Base-by-base conservation (phyloP, 805 yeast species). In the Pichia pseudocactophila region DNA sequence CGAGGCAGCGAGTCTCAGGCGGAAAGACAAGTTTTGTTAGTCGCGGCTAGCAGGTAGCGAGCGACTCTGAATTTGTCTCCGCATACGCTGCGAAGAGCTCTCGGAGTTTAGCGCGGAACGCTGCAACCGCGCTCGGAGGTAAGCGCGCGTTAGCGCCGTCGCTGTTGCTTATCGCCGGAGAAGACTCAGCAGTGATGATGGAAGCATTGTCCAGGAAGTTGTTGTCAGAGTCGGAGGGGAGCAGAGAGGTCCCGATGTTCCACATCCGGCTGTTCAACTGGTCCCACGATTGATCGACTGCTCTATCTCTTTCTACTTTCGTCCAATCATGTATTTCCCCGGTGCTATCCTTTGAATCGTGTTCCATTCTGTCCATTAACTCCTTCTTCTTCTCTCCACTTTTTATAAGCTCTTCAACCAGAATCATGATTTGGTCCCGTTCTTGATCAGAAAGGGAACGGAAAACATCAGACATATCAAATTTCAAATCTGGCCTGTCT, bases 381-480 rank as follows among this genome's bases (percentile, higher is more conserved):
- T 56, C 44, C 36, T 76, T 57, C 50, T 68, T 73, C 17, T 49
- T 47, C 12, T 68, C 48, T 8, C 69, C 64, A 27, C 56, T 60
- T 3, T 49, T 57, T 8, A 74, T 63, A 17, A 73, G 58, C 4
- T 50, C 49, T 32, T 71, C 59, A 20, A 78, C 53, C 48, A 73
- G 78, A 4, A 51, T 41, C 39, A 73, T 22, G 25, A 22, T 22
- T 22, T 22, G 25, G 8, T 22, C 25, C 5, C 25, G 25, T 39
- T 40, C n/a, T 22, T 25, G n/a, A 16, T 37, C n/a, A 43, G 20
- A 7, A 37, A 25, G n/a, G 37, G 26, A 3, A n/a, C 37, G 8
- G 30, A 34, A 0, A 73, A 47, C 28, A 76, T 50, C 50, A 3
- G 54, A 58, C 26, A 85, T 55, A 48, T 76, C 74, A 4, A 84